phyloP scores from a whole-genome alignment of 352 stramenopile genomes.

The Phytophthora fragariaefolia region DNA sequence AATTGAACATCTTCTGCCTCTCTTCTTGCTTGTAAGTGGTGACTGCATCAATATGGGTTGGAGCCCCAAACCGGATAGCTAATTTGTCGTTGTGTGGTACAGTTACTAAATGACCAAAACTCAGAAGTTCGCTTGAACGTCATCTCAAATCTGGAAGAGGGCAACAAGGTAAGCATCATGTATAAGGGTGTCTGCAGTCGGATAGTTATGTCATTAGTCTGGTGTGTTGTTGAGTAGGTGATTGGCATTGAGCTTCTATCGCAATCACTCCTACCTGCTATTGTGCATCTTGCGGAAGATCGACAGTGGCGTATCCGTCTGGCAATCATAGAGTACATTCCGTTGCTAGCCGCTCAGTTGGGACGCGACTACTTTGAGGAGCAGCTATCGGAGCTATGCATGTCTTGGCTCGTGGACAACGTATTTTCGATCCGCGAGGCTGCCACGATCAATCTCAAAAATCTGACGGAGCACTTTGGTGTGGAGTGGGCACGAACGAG shows the following conservation, averaged over 20 bases:
- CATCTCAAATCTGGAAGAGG: slow-evolving; percentile 96
- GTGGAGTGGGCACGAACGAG: slow-evolving; percentile 94
- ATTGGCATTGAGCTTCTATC: slow-evolving; percentile 97
- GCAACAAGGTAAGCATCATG: slow-evolving; percentile 87
- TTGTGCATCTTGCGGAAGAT: slow-evolving; percentile 98
- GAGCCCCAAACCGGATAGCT: slow-evolving; percentile 12
- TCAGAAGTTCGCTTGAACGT: slow-evolving; percentile 99
- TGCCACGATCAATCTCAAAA: slow-evolving; percentile 96
- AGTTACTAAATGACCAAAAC: slow-evolving; percentile 96
- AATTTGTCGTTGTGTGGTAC: slow-evolving; percentile 15
- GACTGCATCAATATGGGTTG: neutral
- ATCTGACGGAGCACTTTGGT: slow-evolving; percentile 95
- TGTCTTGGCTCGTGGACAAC: slow-evolving; percentile 97
- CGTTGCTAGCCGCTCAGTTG: slow-evolving; percentile 95
- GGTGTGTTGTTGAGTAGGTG: slow-evolving; percentile 58
- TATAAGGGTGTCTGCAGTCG: neutral
- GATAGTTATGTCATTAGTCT: slow-evolving; percentile 2
- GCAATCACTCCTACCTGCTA: slow-evolving; percentile 97
- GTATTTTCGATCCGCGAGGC: slow-evolving; percentile 97
- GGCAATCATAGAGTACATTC: slow-evolving; percentile 99
- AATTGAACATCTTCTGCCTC: slow-evolving; percentile 94
- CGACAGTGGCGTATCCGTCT: slow-evolving; percentile 98
- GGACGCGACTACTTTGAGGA: slow-evolving; percentile 97
- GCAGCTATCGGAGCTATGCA: slow-evolving; percentile 94
- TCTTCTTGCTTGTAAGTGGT: slow-evolving; percentile 90